phyloP scores from a whole-genome alignment of 2,329 filamentous ascomycete genomes.

The Cladorrhinum sp. region DNA sequence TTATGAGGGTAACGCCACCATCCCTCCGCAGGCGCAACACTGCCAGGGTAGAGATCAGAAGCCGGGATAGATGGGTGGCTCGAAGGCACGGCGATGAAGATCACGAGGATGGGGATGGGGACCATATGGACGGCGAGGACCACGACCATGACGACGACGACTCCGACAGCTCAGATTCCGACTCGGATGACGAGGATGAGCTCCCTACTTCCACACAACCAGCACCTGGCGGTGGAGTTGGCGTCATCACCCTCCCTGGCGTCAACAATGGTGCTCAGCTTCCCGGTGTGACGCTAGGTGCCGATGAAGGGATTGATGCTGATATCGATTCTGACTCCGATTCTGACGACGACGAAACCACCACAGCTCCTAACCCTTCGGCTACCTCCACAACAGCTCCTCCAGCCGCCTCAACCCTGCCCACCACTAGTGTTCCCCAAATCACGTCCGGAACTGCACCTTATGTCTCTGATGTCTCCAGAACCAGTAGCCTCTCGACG shows the following conservation, averaged over 20 bases:
- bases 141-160: neutral
- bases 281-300: conserved; percentile 8
- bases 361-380: conserved; percentile 6
- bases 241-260: neutral
- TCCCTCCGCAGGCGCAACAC: conserved; percentile 20
- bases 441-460: neutral
- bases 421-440: neutral
- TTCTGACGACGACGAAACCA: conserved; percentile 14
- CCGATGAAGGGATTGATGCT: conserved; percentile 9
- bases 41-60: conserved; percentile 22
- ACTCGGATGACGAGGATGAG: conserved; percentile 10
- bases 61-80: conserved; percentile 13
- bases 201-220: neutral
- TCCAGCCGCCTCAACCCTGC: neutral
- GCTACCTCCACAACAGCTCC: neutral
- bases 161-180: conserved; percentile 7
- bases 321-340: neutral
- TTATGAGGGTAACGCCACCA: conserved; percentile 21
- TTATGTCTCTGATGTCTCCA: neutral
- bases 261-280: neutral
- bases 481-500: neutral
- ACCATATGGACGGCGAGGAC: neutral
- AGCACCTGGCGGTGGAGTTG: neutral
- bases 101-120: neutral
- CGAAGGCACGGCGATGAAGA: conserved; percentile 13